phyloP scores from a whole-genome alignment of 1,139 yeast species.

The Wickerhamomyces sp. region DNA sequence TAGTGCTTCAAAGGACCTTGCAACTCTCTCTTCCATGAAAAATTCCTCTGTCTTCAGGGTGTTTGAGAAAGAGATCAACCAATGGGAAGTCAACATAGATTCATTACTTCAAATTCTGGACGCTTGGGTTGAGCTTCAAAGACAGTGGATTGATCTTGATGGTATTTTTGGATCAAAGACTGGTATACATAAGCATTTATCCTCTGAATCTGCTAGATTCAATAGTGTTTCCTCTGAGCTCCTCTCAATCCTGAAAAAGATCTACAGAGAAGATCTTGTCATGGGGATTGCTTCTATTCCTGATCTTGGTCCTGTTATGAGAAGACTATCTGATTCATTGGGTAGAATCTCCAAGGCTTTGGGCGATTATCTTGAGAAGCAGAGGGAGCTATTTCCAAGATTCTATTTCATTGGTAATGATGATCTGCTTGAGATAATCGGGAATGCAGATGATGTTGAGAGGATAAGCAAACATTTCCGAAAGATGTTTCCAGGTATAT shows the following conservation, averaged over 20 bases:
- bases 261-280: slow-evolving; percentile 46
- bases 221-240: slow-evolving; percentile 61
- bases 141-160: slow-evolving; percentile 83
- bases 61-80: slow-evolving; percentile 56
- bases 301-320: slow-evolving; percentile 44
- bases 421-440: slow-evolving; percentile 78
- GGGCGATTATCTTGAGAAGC: slow-evolving; percentile 74
- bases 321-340: slow-evolving; percentile 52
- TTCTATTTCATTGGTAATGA: slow-evolving; percentile 90
- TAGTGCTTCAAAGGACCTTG: slow-evolving; percentile 55
- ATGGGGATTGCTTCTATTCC: slow-evolving; percentile 54
- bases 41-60: slow-evolving; percentile 58
- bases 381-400: slow-evolving; percentile 73
- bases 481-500: slow-evolving; percentile 71
- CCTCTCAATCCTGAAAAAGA: slow-evolving; percentile 43
- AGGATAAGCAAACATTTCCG: slow-evolving; percentile 56
- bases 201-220: slow-evolving; percentile 68
- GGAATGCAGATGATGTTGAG: slow-evolving; percentile 48
- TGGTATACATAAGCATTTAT: slow-evolving; percentile 60
- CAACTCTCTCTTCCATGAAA: slow-evolving; percentile 64
- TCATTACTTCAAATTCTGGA: slow-evolving; percentile 51
- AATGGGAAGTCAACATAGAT: slow-evolving; percentile 54
- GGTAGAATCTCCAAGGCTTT: slow-evolving; percentile 60
- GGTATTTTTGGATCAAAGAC: slow-evolving; percentile 65
- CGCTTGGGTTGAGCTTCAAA: slow-evolving; percentile 78